A percentile compares a stretch with the other conserved stretches of the same genome.
These are phyloP conservation scores for Apocynum venetum DNA, from an alignment of 257 asterid species.

Conservation along the genomic window DNA sequence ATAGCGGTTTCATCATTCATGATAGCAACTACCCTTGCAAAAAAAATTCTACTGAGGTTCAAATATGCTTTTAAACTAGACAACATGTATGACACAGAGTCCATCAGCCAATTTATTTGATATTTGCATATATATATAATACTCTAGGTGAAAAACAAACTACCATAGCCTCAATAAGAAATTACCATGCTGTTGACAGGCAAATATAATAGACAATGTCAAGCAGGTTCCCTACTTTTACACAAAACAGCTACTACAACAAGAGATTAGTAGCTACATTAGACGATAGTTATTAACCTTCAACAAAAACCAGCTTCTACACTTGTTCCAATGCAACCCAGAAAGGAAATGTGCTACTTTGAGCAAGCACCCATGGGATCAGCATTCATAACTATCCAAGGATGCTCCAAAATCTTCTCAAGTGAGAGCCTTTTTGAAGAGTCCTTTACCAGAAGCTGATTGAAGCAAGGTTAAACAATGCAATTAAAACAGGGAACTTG, in stretches of 20 bases:
- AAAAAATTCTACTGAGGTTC: too few relatives aligned
- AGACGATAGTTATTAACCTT: not conserved
- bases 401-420: constrained; percentile 70
- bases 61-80: too few relatives aligned
- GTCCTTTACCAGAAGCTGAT: constrained; percentile 92
- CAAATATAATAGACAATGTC: not conserved
- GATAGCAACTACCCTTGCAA: too few relatives aligned
- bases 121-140: too few relatives aligned
- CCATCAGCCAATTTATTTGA: too few relatives aligned
- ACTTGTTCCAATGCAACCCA: not conserved
- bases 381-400: constrained; percentile 72
- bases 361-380: constrained; percentile 42
- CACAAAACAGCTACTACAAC: too few relatives aligned
- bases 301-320: not conserved
- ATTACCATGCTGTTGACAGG: not conserved
- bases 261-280: not conserved
- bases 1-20: too few relatives aligned
- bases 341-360: constrained; percentile 15
- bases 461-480: constrained; percentile 14
- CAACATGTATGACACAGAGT: too few relatives aligned
- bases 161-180: not conserved
- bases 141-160: not conserved
- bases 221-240: not conserved
- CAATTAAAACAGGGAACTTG: constrained; percentile 7
- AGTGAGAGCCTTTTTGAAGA: constrained; percentile 81